Evolutionary conservation across 768 basidiomycete genomes (phyloP).

Genomic region (Rhizopogon rudus): DNA sequence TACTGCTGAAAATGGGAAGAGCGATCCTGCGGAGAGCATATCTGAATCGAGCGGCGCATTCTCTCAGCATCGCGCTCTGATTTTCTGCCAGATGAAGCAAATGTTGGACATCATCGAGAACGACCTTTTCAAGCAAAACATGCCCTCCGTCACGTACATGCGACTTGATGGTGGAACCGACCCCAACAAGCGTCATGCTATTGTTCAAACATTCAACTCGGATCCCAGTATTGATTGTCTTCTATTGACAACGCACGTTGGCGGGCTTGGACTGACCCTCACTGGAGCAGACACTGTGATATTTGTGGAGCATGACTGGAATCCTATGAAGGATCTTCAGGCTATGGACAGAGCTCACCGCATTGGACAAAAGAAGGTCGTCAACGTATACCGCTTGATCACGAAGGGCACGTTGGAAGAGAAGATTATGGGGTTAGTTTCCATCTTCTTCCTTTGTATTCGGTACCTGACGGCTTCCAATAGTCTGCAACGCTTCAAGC

Average conservation of each 20-base stretch:
- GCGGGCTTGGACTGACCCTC: constrained; percentile 90
- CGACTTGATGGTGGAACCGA: constrained; percentile 93
- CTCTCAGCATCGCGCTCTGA: constrained; percentile 96
- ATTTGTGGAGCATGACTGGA: constrained; percentile 99
- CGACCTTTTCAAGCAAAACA: constrained; percentile 83
- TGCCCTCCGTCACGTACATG: constrained; percentile 99
- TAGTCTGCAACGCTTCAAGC: constrained; percentile 96
- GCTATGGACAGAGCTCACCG: constrained; percentile 99
- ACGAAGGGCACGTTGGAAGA: constrained; percentile 97
- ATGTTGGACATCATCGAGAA: constrained; percentile 98
- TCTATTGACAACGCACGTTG: constrained; percentile 93
- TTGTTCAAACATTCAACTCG: constrained; percentile 96
- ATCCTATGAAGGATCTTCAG: constrained; percentile 99
- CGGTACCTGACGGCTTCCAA: constrained; percentile 5
- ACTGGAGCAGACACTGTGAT: constrained; percentile 99
- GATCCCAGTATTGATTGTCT: constrained; percentile 98
- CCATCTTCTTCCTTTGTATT: not conserved
- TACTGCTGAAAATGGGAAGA: constrained; percentile 54
- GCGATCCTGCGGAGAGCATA: constrained; percentile 59
- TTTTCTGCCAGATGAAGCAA: constrained; percentile 99
- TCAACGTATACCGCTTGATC: constrained; percentile 96
- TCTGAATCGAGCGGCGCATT: constrained; percentile 50
- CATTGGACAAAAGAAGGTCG: constrained; percentile 97
- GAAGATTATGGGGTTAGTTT: constrained; percentile 96
- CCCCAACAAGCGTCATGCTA: constrained; percentile 88